Conservation (phyloP, 768 basidiomycete genomes). For the Gloeophyllum trabeum region DNA sequence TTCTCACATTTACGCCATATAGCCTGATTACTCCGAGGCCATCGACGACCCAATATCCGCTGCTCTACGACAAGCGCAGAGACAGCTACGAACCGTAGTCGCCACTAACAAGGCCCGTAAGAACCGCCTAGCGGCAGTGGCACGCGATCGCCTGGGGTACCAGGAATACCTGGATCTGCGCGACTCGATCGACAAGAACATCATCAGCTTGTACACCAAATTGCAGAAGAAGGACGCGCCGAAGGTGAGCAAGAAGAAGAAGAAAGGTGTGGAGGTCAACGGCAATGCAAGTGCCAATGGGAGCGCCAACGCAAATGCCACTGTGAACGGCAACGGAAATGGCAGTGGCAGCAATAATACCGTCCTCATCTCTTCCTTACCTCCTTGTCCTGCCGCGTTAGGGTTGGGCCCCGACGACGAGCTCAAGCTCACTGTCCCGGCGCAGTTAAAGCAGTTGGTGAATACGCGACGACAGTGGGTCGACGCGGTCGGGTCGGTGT, state of each 20-base stretch:
- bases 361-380: constrained; percentile 28
- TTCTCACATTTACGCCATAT: constrained; percentile 8
- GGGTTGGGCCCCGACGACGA: constrained; percentile 64
- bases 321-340: neutral
- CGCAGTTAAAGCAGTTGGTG: constrained; percentile 62
- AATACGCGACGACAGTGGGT: constrained; percentile 74
- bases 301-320: constrained; percentile 10
- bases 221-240: constrained; percentile 74
- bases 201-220: constrained; percentile 62
- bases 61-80: constrained; percentile 81
- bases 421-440: constrained; percentile 47
- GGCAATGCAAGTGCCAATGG: constrained; percentile 16
- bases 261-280: constrained; percentile 35
- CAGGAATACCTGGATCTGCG: constrained; percentile 84
- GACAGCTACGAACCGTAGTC: constrained; percentile 64
- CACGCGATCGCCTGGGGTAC: constrained; percentile 80
- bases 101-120: constrained; percentile 80
- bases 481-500: constrained; percentile 59
- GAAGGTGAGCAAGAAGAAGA: constrained; percentile 66
- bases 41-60: constrained; percentile 94
- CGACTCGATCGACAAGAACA: constrained; percentile 81
- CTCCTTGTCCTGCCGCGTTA: constrained; percentile 60
- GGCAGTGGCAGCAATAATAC: constrained; percentile 17
- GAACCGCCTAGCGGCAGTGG: constrained; percentile 57
- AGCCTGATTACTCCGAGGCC: constrained; percentile 68